Conservation (phyloP, 2,329 filamentous ascomycete genomes). For the Nigrospora sphaerica region DNA sequence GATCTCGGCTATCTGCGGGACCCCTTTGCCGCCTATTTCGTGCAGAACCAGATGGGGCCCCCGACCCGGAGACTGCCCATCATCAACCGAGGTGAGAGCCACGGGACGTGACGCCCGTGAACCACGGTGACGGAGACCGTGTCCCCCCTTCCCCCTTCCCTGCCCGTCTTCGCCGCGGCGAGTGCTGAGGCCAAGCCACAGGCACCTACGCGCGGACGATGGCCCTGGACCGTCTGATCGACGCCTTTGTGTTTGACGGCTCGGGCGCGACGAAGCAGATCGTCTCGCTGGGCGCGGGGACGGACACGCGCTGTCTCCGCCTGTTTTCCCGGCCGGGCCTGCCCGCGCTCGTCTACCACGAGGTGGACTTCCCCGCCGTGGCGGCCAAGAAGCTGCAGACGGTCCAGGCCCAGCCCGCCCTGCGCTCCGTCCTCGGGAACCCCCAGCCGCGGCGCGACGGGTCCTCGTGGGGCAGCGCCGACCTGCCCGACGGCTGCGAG, state of each 20-base stretch:
- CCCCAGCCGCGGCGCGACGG: not conserved
- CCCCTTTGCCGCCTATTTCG: constrained; percentile 67
- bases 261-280: constrained; percentile 52
- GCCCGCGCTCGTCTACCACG: constrained; percentile 66
- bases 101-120: not conserved
- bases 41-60: constrained; percentile 36
- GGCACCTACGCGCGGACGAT: constrained; percentile 89
- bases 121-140: not conserved
- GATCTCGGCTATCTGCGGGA: constrained; percentile 79
- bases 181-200: constrained; percentile 28
- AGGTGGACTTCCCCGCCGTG: constrained; percentile 80
- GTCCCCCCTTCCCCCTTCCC: not conserved
- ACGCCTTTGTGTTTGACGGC: constrained; percentile 54
- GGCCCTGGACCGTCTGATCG: constrained; percentile 72
- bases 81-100: constrained; percentile 74
- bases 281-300: constrained; percentile 86
- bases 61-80: constrained; percentile 69
- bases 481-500: constrained; percentile 28
- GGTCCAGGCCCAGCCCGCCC: constrained; percentile 36
- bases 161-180: constrained; percentile 6
- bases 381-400: constrained; percentile 57
- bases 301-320: constrained; percentile 82
- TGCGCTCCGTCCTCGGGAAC: constrained; percentile 29
- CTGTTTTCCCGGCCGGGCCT: constrained; percentile 44
- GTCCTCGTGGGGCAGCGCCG: constrained; percentile 32